A percentile compares a stretch with the other conserved stretches of the same genome.
These are phyloP conservation scores for Allium cepa DNA, from an alignment of 106 monocot genomes.

Conservation along the genomic window DNA sequence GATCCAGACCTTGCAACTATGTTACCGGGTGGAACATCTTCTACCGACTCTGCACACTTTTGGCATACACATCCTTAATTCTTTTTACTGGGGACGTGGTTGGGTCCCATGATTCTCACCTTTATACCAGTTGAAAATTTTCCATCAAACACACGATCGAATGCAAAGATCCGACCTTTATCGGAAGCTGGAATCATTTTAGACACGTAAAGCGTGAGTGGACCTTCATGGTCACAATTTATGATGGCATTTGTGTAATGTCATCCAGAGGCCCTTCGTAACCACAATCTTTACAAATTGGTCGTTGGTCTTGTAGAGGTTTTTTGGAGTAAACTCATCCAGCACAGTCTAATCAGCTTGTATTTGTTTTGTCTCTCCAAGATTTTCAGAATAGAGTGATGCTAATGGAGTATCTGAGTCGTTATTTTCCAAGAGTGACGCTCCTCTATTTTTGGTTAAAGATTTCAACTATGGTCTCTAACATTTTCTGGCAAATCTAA, in stretches of 20 bases:
- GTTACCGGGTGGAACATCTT: slow-evolving; percentile 26
- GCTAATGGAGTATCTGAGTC: neutral
- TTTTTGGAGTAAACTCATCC: slow-evolving; percentile 24
- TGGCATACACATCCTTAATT: slow-evolving; percentile 1
- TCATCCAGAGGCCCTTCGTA: slow-evolving; percentile 23
- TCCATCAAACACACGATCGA: slow-evolving; percentile 20
- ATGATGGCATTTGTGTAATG: slow-evolving; percentile 20
- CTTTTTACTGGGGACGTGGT: slow-evolving; percentile 20
- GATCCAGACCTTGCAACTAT: slow-evolving; percentile 18
- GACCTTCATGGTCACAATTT: slow-evolving; percentile 24
- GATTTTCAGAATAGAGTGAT: neutral
- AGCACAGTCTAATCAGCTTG: slow-evolving; percentile 6
- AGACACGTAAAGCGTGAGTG: slow-evolving; percentile 26
- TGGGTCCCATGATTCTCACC: slow-evolving; percentile 12
- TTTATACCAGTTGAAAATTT: slow-evolving; percentile 10
- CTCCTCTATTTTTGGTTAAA: slow-evolving; percentile 4
- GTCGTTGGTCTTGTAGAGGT: slow-evolving; percentile 13
- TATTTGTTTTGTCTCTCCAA: slow-evolving; percentile 10
- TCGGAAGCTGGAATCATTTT: slow-evolving; percentile 31
- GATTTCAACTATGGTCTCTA: neutral
- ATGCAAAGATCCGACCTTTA: slow-evolving; percentile 24
- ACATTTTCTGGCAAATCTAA: slow-evolving; percentile 6
- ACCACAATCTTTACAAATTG: neutral
- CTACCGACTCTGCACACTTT: slow-evolving; percentile 18
- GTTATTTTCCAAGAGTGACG: neutral